Evolutionary conservation across 2,329 filamentous ascomycete genomes (phyloP).

Genomic region (Trichoderma brevicompactum): DNA sequence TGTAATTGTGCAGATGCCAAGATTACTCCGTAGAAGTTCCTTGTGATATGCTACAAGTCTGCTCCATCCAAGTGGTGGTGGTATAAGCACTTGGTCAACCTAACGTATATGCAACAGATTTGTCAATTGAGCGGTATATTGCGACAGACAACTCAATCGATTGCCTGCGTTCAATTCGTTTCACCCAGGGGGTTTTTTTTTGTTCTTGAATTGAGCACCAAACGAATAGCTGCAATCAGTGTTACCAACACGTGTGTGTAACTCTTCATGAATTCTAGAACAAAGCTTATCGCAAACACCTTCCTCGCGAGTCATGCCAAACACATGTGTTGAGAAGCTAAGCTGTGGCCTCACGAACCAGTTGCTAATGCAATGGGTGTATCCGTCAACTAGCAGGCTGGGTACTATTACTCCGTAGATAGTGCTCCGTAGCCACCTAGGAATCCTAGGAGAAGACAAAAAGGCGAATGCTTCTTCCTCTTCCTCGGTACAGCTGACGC

Average conservation of each 20-base stretch:
- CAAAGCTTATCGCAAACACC: conserved; percentile 17
- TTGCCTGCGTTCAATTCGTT: background rate
- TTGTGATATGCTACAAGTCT: too few relatives aligned
- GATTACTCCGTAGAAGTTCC: too few relatives aligned
- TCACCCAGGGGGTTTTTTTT: too few relatives aligned
- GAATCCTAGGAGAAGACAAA: background rate
- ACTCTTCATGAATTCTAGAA: conserved; percentile 14
- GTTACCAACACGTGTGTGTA: background rate
- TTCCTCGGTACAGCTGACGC: background rate
- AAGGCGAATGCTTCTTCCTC: background rate
- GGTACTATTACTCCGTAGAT: background rate
- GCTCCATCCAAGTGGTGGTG: too few relatives aligned
- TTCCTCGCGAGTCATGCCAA: conserved; percentile 12
- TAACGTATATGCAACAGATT: background rate
- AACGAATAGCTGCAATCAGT: background rate
- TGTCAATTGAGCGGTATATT: conserved; percentile 1
- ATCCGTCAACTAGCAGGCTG: background rate
- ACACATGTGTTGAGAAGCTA: conserved; percentile 15
- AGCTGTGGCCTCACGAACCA: background rate
- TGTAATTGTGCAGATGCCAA: background rate
- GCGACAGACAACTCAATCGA: background rate
- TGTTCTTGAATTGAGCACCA: background rate
- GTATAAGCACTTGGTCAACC: too few relatives aligned
- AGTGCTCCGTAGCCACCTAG: background rate
- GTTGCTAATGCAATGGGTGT: conserved; percentile 15